Evolutionary conservation across 108 stramenopile genomes (phyloP).

Genomic region (Cyclostephanos invisitatus): DNA sequence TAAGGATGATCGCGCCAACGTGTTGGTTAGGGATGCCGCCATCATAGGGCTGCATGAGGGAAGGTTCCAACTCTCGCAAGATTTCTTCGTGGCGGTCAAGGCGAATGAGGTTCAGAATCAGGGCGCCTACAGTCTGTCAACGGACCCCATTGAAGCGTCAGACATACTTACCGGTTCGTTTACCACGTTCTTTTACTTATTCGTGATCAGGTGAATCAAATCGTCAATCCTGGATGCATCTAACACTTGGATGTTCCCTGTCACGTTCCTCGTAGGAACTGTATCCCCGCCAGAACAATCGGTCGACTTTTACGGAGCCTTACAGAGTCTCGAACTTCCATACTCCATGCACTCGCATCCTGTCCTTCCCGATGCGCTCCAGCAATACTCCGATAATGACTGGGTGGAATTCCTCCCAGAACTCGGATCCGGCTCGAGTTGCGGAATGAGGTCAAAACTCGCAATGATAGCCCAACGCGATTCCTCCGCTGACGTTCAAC

Average conservation of each 20-base stretch:
- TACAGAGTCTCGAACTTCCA: constrained; percentile 46
- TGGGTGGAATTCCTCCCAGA: constrained; percentile 33
- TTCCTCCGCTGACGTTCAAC: constrained; percentile 33
- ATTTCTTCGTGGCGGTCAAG: constrained; percentile 33
- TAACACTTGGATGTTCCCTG: neutral
- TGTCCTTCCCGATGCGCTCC: constrained; percentile 32
- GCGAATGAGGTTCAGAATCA: constrained; percentile 39
- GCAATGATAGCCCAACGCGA: constrained; percentile 21
- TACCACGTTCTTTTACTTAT: neutral
- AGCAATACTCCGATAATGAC: constrained; percentile 40
- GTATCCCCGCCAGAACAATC: constrained; percentile 50
- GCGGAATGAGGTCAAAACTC: constrained; percentile 37
- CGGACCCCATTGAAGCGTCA: constrained; percentile 24
- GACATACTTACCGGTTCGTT: constrained; percentile 39
- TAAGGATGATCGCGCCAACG: constrained; percentile 36
- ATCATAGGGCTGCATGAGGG: constrained; percentile 29
- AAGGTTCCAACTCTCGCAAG: constrained; percentile 20
- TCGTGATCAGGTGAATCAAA: neutral
- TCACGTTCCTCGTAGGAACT: constrained; percentile 8
- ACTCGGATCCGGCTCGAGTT: constrained; percentile 20
- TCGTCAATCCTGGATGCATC: neutral
- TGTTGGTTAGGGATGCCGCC: constrained; percentile 39
- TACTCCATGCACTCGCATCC: constrained; percentile 52
- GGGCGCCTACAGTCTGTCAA: constrained; percentile 21
- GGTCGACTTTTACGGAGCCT: constrained; percentile 51